Evolutionary conservation across 805 yeast species (phyloP).

Genomic region (Diddensiella santjacobensis): DNA sequence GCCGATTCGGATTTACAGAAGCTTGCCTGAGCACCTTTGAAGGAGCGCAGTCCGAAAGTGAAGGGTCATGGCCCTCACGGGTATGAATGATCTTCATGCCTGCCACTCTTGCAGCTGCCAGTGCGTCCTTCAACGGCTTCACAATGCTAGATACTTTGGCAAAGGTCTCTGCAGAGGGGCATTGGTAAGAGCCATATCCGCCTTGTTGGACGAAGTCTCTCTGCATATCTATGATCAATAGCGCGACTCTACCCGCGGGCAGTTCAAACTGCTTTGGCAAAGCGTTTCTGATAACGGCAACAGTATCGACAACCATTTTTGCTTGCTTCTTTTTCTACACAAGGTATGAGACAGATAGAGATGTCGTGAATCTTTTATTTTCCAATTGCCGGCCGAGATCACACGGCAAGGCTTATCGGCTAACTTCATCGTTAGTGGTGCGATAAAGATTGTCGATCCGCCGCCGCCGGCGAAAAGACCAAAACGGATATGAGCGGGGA

Average conservation of each 20-base stretch:
- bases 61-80: slow-evolving; percentile 33
- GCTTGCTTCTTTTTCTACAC: no score
- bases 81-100: slow-evolving; percentile 34
- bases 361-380: no score
- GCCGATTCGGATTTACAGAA: slow-evolving; percentile 24
- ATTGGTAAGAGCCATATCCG: slow-evolving; percentile 32
- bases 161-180: slow-evolving; percentile 29
- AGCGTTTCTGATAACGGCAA: slow-evolving; percentile 11
- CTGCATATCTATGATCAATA: slow-evolving; percentile 35
- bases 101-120: slow-evolving; percentile 28
- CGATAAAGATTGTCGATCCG: no score
- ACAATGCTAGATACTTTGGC: slow-evolving; percentile 27
- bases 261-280: slow-evolving; percentile 26
- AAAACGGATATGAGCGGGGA: no score
- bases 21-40: slow-evolving; percentile 30
- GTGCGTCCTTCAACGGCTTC: slow-evolving; percentile 23
- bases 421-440: no score
- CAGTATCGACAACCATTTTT: neutral
- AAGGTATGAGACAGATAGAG: no score
- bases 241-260: slow-evolving; percentile 27
- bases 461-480: no score
- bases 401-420: no score
- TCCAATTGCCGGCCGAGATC: no score
- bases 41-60: slow-evolving; percentile 31
- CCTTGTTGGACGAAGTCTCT: slow-evolving; percentile 32